phyloP scores from a whole-genome alignment of 352 stramenopile genomes.

The Aphanomyces euteiches region DNA sequence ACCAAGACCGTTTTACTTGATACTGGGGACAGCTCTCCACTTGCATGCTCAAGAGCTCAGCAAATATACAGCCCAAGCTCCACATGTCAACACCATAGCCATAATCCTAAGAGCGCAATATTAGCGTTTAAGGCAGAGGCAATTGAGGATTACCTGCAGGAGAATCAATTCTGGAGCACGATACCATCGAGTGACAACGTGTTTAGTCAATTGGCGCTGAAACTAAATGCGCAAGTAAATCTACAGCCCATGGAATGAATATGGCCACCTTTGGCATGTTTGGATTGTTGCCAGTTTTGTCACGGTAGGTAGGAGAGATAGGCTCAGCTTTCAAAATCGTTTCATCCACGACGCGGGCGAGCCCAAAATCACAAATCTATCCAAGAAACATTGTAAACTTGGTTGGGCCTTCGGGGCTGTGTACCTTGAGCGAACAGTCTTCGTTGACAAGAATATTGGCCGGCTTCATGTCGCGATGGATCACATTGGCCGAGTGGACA shows the following conservation, averaged over 20 bases:
- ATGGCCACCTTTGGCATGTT: conserved; percentile 19
- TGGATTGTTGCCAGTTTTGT: conserved; percentile 16
- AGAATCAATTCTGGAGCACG: conserved; percentile 82
- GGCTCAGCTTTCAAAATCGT: conserved; percentile 29
- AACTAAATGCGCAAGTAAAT: conserved; percentile 22
- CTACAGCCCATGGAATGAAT: not conserved
- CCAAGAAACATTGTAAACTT: not conserved
- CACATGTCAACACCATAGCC: conserved; percentile 90
- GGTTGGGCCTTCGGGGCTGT: not conserved
- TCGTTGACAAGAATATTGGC: conserved; percentile 41
- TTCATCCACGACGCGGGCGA: conserved; percentile 32
- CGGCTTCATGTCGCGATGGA: conserved; percentile 40
- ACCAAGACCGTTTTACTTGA: conserved; percentile 25
- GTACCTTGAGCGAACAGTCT: conserved; percentile 35
- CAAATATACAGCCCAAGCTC: conserved; percentile 80
- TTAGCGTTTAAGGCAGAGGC: not conserved
- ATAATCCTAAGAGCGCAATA: conserved; percentile 43
- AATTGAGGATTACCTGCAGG: conserved; percentile 44
- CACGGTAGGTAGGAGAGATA: conserved; percentile 16
- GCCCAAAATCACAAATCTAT: conserved; percentile 36
- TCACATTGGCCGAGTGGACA: conserved; percentile 58
- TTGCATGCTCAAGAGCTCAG: conserved; percentile 36
- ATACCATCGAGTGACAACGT: conserved; percentile 91
- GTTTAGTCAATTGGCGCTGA: conserved; percentile 78
- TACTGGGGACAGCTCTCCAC: conserved; percentile 33